These are phyloP conservation scores for Aegilops umbellulata DNA, from an alignment of 176 grass and related monocot species.

Conservation along the genomic window DNA sequence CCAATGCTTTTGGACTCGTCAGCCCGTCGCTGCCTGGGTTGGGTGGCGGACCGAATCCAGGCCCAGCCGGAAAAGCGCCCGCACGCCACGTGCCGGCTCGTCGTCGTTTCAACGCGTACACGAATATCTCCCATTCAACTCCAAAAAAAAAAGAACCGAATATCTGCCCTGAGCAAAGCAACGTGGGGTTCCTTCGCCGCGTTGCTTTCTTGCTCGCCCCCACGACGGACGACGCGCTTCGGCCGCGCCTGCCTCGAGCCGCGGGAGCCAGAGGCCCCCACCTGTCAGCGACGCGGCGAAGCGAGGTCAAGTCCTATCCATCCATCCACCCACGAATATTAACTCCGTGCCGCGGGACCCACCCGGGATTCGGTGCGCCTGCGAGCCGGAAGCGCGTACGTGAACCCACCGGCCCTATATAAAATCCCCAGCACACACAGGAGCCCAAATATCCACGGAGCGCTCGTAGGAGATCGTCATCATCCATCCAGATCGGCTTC, in stretches of 20 bases:
- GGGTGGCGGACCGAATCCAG: too few relatives aligned
- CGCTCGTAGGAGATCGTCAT: neutral
- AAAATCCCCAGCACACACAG: neutral
- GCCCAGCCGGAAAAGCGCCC: too few relatives aligned
- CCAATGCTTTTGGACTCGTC: too few relatives aligned
- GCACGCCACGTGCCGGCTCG: too few relatives aligned
- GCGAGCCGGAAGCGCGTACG: neutral
- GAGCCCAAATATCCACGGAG: neutral
- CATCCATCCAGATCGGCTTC: neutral
- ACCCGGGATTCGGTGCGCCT: neutral
- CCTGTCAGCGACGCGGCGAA: neutral
- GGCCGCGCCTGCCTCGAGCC: neutral
- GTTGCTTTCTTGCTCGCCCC: neutral
- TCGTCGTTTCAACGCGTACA: constrained; percentile 4
- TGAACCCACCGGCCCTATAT: neutral
- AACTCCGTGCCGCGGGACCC: neutral
- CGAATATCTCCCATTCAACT: neutral
- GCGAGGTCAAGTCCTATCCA: neutral
- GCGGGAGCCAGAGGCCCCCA: neutral
- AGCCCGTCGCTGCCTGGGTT: too few relatives aligned
- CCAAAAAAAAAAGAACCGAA: neutral
- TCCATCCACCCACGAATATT: neutral
- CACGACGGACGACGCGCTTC: neutral
- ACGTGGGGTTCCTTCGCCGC: constrained; percentile 14
- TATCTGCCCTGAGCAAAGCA: neutral